Evolutionary conservation across 306 rosid genomes (phyloP), one percentile per base, ranked within the genome.

Genomic region (Canavalia ensiformis): DNA sequence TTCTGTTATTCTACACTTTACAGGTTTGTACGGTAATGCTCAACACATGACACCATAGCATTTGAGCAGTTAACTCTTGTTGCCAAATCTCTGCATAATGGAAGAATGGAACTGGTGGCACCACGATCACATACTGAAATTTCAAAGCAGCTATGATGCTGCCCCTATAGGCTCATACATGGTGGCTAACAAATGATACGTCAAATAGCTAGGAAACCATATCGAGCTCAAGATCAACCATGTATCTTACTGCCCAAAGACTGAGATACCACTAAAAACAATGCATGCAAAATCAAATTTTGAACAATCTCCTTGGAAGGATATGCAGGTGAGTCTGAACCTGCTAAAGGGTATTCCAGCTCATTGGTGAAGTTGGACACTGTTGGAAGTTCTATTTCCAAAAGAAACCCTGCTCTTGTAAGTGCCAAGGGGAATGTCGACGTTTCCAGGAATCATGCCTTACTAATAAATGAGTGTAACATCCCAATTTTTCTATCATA

Each of bases 341-440:
- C 51, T 86, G 89, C 83, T 75, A 93, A 89, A 76, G 87, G 34
- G 65, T 65, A 84, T 75, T 88, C 90, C 58, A 76, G 80, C 72
- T 80, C 87, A 3, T 86, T 78, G 42, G 85, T 91, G 83, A 90
- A 85, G 86, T 90, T 91, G 60, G 83, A 84, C 76, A 77, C 87
- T 74, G 73, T 72, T 80, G 95, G 93, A 78, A 88, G 47, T 77
- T 85, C 89, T 74, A 83, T 33, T 81, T 84, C 93, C 79, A 86
- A 83, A 88, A 85, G 74, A 75, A 69, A 76, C 84, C 86, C 85
- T 72, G 81, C 77, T 84, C 81, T 85, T 74, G 79, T 64, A 57
- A 71, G 63, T 84, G 86, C 75, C 54, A 93, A 90, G 82, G 98
- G 96, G 77, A 90, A 88, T 64, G 84, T 76, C 79, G 88, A 77